Evolutionary conservation across 1,139 yeast species (phyloP), one percentile per base, ranked within the genome.

Genomic region (Waltiozyma sp.): DNA sequence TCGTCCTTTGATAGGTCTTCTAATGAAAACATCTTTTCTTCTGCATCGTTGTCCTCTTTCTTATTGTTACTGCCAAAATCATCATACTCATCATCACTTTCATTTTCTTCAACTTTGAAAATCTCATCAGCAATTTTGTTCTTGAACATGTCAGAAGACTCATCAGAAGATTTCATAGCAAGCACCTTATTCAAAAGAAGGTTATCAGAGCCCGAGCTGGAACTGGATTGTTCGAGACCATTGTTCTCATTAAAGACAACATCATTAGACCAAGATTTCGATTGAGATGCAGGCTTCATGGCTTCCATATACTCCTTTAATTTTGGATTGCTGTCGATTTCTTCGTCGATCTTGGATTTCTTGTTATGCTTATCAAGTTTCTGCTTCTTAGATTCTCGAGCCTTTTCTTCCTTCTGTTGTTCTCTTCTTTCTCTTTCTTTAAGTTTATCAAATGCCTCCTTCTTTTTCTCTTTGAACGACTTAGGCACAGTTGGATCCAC

Each of bases 401-500:
- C 48, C 57, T 59, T 45, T 52, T 75, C 73, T 50, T 73, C 67
- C 51, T 65, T 66, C 40, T 66, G 59, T 38, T 74, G 59, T 16
- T 60, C 49, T 48, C 72, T 62, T 51, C 72, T 77, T 60, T 79
- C 88, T 48, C 76, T 70, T 48, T 69, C 72, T 51, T 68, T 65
- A 36, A 80, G 61, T 47, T 75, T 70, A 35, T 70, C 73, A 40
- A 70, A 71, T 15, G 78, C 77, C 51, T 72, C 70, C 57, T 76
- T 69, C 52, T 72, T 70, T 64, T 75, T 75, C 47, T 81, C 85
- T 50, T 71, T 79, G 68, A 78, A 73, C 0, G 93, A 77, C 47
- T 75, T 63, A n/a, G 94, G 94, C 9, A 84, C 89, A 8, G 67
- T 66, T 5, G 91, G 88, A 59, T 86, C 95, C 13, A 86, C 80